These are phyloP conservation scores for Themeda triandra DNA, from an alignment of 176 grass and related monocot genomes.

Conservation along the genomic window DNA sequence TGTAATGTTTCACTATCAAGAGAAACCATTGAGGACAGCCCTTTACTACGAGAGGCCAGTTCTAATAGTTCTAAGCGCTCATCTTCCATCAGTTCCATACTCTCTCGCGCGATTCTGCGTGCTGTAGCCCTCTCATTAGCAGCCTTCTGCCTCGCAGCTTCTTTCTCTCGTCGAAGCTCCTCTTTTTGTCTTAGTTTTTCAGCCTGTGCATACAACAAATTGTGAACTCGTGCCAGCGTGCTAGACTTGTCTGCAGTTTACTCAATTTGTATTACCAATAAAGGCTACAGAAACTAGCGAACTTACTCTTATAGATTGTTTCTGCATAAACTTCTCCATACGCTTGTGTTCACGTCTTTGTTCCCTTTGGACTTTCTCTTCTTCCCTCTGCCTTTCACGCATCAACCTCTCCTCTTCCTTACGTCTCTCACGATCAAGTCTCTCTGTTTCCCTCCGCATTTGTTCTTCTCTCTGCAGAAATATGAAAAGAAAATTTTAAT, in stretches of 20 bases:
- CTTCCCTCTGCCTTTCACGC: conserved; percentile 80
- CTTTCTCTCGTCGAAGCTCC: conserved; percentile 85
- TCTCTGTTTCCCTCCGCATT: conserved; percentile 84
- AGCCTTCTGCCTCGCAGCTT: conserved; percentile 78
- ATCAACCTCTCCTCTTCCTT: conserved; percentile 91
- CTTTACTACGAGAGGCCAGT: conserved; percentile 77
- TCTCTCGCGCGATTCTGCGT: conserved; percentile 82
- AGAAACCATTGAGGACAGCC: conserved; percentile 70
- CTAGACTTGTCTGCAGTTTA: neutral
- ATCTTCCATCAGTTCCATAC: conserved; percentile 93
- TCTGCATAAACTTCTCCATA: conserved; percentile 80
- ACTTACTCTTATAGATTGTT: conserved; percentile 69
- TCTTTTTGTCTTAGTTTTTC: conserved; percentile 91
- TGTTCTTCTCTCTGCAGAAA: conserved; percentile 85
- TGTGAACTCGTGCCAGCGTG: conserved; percentile 12
- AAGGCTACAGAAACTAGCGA: conserved; percentile 5
- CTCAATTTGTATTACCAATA: conserved; percentile 7
- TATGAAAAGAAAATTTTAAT: conserved; percentile 3
- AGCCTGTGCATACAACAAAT: conserved; percentile 41
- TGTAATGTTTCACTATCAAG: conserved; percentile 88
- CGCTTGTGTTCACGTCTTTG: conserved; percentile 83
- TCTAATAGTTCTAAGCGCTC: conserved; percentile 96
- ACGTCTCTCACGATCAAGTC: conserved; percentile 76
- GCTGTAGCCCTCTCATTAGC: conserved; percentile 91
- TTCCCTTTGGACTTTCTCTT: conserved; percentile 81